Evolutionary conservation across 1,284 basidiomycete genomes (phyloP).

Genomic region (Pseudozyma sp.): DNA sequence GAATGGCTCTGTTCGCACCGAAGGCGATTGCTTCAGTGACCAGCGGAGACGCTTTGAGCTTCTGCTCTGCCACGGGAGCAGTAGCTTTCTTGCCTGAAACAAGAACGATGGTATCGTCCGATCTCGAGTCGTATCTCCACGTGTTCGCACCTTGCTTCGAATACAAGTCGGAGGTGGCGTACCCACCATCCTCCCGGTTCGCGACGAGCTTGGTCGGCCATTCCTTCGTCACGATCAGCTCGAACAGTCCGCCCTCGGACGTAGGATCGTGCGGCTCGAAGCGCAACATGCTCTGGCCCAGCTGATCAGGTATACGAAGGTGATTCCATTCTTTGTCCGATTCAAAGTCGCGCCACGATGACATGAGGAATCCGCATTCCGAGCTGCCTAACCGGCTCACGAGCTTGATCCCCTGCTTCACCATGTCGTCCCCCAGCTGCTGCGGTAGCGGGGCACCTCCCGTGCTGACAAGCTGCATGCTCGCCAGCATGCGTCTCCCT

Average conservation of each 20-base stretch:
- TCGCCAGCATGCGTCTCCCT: constrained; percentile 71
- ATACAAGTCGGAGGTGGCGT: constrained; percentile 56
- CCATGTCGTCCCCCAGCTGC: constrained; percentile 74
- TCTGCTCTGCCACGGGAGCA: constrained; percentile 33
- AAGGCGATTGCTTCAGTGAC: constrained; percentile 56
- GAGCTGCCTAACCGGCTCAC: constrained; percentile 74
- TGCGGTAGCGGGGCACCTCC: constrained; percentile 71
- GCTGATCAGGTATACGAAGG: constrained; percentile 70
- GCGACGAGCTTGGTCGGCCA: constrained; percentile 59
- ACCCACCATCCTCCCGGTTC: constrained; percentile 46
- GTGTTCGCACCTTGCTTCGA: constrained; percentile 14
- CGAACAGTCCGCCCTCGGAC: constrained; percentile 20
- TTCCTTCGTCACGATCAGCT: constrained; percentile 44
- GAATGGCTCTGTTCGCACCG: constrained; percentile 51
- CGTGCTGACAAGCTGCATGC: constrained; percentile 73
- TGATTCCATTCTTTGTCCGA: constrained; percentile 76
- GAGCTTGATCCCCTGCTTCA: constrained; percentile 73
- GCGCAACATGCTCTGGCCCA: constrained; percentile 31
- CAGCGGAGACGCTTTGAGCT: constrained; percentile 22
- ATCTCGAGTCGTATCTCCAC: constrained; percentile 50
- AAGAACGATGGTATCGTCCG: constrained; percentile 56
- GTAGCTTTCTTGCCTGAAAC: constrained; percentile 56
- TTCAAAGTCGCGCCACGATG: constrained; percentile 73
- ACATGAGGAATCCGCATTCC: constrained; percentile 71
- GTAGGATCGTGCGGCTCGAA: constrained; percentile 32